Percentiles rank a stretch among this genome's conserved stretches.
Evolutionary conservation across 306 rosid genomes (phyloP).

Genomic region (Gleditsia sinensis): DNA sequence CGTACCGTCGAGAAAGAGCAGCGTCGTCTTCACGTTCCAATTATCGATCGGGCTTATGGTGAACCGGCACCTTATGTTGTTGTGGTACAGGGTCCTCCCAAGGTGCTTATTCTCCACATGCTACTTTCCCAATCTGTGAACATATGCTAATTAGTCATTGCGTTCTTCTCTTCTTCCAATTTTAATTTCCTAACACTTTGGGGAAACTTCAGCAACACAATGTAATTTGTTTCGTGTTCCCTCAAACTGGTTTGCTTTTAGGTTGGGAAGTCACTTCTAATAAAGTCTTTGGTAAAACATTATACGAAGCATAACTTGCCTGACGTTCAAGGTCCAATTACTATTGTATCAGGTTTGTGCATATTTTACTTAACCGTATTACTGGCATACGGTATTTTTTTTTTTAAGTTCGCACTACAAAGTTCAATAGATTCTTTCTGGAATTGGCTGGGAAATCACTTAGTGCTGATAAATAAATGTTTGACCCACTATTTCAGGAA

Average conservation of each 20-base stretch:
- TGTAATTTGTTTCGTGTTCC: background rate
- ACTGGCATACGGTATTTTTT: background rate
- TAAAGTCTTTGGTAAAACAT: slow-evolving; percentile 79
- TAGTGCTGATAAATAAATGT: slow-evolving; percentile 19
- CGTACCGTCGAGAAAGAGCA: slow-evolving; percentile 95
- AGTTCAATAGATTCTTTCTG: background rate
- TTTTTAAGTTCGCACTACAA: background rate
- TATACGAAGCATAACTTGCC: slow-evolving; percentile 85
- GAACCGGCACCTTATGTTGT: slow-evolving; percentile 81
- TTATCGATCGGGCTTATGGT: slow-evolving; percentile 77
- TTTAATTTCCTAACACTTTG: background rate
- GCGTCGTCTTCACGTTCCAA: slow-evolving; percentile 84
- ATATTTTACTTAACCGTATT: background rate
- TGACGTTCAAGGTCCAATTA: slow-evolving; percentile 86
- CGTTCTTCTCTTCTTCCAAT: background rate
- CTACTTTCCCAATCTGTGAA: background rate
- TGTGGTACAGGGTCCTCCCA: slow-evolving; percentile 95
- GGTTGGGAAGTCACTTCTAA: slow-evolving; percentile 95
- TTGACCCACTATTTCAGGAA: slow-evolving; percentile 56
- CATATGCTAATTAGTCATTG: background rate
- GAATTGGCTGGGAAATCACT: background rate
- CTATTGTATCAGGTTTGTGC: slow-evolving; percentile 82
- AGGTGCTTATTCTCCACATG: slow-evolving; percentile 42
- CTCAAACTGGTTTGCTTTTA: slow-evolving; percentile 26
- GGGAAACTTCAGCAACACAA: background rate